Percentiles rank a stretch among this genome's conserved stretches.
Evolutionary conservation across 371 early-diverging fungal species (phyloP).

Genomic region (Sporodiniella umbellata): DNA sequence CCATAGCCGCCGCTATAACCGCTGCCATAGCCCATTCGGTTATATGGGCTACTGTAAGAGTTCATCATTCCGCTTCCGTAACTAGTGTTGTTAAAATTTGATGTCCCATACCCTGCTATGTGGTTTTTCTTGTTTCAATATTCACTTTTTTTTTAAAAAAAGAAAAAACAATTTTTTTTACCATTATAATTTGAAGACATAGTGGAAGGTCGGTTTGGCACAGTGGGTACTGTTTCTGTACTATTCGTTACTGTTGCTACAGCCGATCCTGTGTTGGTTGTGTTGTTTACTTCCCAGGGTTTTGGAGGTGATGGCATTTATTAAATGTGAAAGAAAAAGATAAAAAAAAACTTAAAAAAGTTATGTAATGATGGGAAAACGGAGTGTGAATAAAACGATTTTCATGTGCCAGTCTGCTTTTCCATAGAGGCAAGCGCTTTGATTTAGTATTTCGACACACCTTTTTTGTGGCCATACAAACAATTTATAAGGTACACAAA

Average conservation of each 20-base stretch:
- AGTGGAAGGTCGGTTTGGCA: slow-evolving; percentile 31
- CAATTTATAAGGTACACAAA: too few relatives aligned
- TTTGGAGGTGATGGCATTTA: slow-evolving; percentile 90
- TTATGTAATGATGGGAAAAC: neutral
- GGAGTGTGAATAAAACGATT: neutral
- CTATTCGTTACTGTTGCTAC: slow-evolving; percentile 14
- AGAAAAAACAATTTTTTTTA: slow-evolving; percentile 4
- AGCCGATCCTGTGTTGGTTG: slow-evolving; percentile 20
- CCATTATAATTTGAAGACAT: slow-evolving; percentile 7
- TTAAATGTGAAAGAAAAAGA: slow-evolving; percentile 2
- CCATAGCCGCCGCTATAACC: slow-evolving; percentile 25
- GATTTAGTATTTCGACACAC: neutral
- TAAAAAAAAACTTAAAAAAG: slow-evolving; percentile 2
- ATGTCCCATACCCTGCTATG: slow-evolving; percentile 11
- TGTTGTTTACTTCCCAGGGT: slow-evolving; percentile 83
- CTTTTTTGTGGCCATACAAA: too few relatives aligned
- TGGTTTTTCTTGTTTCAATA: neutral
- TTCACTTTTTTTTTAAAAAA: too few relatives aligned
- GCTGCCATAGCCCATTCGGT: slow-evolving; percentile 19
- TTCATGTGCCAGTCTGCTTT: neutral
- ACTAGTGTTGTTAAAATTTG: neutral
- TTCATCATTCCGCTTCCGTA: too few relatives aligned
- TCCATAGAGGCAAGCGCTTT: neutral
- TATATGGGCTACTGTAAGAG: slow-evolving; percentile 27
- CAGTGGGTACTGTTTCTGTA: slow-evolving; percentile 19